phyloP scores from a whole-genome alignment of 371 early-diverging fungal species.

The Circinella umbellata region DNA sequence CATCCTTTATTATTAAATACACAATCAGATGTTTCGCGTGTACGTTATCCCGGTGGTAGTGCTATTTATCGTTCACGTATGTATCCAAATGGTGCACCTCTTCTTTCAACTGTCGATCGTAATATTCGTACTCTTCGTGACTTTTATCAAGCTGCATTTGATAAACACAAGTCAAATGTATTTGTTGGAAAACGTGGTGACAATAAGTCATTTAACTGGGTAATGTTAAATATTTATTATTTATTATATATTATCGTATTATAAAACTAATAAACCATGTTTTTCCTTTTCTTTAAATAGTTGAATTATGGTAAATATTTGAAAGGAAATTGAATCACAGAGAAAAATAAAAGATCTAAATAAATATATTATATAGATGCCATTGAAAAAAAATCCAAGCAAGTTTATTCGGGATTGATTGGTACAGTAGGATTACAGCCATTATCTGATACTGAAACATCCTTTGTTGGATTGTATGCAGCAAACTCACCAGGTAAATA shows the following conservation, averaged over 20 bases:
- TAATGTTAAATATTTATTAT: constrained; percentile 13
- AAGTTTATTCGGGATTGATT: constrained; percentile 34
- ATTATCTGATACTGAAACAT: constrained; percentile 42
- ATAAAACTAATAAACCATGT: not conserved
- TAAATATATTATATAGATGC: constrained; percentile 21
- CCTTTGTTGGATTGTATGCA: constrained; percentile 59
- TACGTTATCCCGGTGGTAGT: constrained; percentile 71
- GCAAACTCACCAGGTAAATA: constrained; percentile 50
- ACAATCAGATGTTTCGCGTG: constrained; percentile 67
- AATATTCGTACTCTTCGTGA: constrained; percentile 57
- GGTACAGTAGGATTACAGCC: constrained; percentile 41
- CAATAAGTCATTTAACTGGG: constrained; percentile 24
- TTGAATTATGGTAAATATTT: constrained; percentile 29
- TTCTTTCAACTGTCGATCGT: constrained; percentile 49
- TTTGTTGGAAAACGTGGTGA: constrained; percentile 28
- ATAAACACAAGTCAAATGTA: constrained; percentile 35
- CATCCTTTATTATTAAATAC: constrained; percentile 78
- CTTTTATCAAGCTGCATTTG: constrained; percentile 47
- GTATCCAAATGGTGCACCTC: constrained; percentile 62
- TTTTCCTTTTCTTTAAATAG: constrained; percentile 22
- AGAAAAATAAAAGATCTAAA: not conserved
- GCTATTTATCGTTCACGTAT: constrained; percentile 74
- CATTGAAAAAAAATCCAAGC: constrained; percentile 23
- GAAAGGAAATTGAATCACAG: not conserved
- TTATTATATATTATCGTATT: constrained; percentile 5